phyloP scores from a whole-genome alignment of 148 eudicot genomes.

The Fagopyrum tataricum region DNA sequence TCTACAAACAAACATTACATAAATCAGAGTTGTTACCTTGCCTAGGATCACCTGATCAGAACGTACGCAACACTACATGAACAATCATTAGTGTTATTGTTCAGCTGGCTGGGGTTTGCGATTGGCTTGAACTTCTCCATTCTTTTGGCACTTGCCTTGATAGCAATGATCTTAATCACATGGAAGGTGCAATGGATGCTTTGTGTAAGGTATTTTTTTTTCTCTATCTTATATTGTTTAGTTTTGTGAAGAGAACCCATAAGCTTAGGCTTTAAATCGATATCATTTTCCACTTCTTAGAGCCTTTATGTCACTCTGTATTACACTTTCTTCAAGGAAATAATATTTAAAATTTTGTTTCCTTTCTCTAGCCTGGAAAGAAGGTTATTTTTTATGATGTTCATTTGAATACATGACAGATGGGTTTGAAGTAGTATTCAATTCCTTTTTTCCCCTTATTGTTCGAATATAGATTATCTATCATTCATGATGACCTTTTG shows the following conservation, averaged over 20 bases:
- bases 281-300: neutral
- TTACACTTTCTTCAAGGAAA: neutral
- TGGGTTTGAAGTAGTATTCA: neutral
- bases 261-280: neutral
- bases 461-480: neutral
- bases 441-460: neutral
- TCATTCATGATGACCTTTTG: neutral
- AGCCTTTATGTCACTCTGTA: neutral
- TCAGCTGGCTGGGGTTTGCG: conserved; percentile 71
- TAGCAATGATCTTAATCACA: conserved; percentile 67
- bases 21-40: conserved; percentile 75
- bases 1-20: conserved; percentile 65
- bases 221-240: neutral
- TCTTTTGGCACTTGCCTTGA: conserved; percentile 72
- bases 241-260: neutral
- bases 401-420: neutral
- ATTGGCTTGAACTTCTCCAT: conserved; percentile 80
- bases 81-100: conserved; percentile 77
- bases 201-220: conserved; percentile 72
- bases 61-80: conserved; percentile 82
- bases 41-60: conserved; percentile 75
- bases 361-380: neutral
- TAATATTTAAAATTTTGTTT: neutral
- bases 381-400: neutral
- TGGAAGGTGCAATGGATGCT: conserved; percentile 99